These are phyloP conservation scores for Histomonas meleagridis DNA, from an alignment of 208 protist species.

Conservation along the genomic window DNA sequence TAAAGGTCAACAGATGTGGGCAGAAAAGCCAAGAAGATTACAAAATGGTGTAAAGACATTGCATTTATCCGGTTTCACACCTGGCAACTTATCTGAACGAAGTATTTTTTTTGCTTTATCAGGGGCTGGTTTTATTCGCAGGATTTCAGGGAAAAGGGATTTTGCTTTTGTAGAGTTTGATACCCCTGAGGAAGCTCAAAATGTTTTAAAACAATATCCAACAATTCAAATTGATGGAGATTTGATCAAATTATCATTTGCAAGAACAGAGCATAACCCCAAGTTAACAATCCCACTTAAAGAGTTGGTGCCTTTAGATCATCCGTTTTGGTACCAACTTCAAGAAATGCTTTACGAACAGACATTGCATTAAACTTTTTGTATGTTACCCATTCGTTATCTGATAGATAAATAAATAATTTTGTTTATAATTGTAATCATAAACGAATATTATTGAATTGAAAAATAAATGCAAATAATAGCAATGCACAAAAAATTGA, in stretches of 20 bases:
- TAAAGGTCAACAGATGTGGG: background rate
- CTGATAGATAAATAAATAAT: no score
- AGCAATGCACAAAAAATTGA: no score
- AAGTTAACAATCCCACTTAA: background rate
- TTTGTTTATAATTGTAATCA: no score
- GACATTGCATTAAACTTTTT: no score
- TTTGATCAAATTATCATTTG: background rate
- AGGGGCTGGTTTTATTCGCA: background rate
- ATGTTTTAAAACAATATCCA: background rate
- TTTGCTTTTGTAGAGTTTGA: constrained; percentile 24
- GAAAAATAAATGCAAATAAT: no score
- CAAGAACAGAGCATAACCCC: background rate
- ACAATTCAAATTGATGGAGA: background rate
- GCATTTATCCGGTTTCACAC: background rate
- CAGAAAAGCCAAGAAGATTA: background rate
- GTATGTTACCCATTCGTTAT: no score
- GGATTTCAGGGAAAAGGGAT: background rate
- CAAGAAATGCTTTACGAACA: background rate
- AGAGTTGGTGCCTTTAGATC: background rate
- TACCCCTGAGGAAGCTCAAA: background rate
- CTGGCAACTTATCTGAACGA: background rate
- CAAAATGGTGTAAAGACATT: background rate
- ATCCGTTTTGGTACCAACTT: background rate
- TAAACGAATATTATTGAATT: no score
- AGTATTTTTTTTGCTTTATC: background rate